These are phyloP conservation scores for Ascochyta lentis DNA, from an alignment of 2,329 filamentous ascomycete genomes.

Conservation along the genomic window DNA sequence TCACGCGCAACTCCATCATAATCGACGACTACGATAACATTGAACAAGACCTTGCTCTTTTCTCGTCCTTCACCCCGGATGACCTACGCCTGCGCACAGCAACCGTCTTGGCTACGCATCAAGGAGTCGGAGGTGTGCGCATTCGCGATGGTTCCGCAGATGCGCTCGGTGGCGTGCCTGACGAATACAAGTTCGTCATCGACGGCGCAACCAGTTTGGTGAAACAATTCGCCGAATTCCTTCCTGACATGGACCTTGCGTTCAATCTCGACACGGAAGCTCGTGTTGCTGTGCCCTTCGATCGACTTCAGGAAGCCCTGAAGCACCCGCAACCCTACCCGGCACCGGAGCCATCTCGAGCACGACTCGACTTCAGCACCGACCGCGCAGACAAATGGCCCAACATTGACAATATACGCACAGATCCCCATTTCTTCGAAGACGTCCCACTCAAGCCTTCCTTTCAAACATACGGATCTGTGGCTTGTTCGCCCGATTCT, in stretches of 20 bases:
- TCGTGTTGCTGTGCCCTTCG: slow-evolving; percentile 61
- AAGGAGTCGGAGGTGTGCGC: slow-evolving; percentile 62
- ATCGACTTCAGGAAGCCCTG: slow-evolving; percentile 36
- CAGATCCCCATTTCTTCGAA: slow-evolving; percentile 38
- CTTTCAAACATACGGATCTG: slow-evolving; percentile 51
- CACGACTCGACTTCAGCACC: slow-evolving; percentile 45
- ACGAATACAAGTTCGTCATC: slow-evolving; percentile 66
- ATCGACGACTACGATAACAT: slow-evolving; percentile 69
- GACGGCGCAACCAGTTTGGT: slow-evolving; percentile 62
- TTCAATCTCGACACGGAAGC: slow-evolving; percentile 69
- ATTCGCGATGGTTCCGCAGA: slow-evolving; percentile 61
- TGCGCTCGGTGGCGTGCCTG: slow-evolving; percentile 53
- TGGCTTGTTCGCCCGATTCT: slow-evolving; percentile 69
- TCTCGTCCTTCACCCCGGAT: slow-evolving; percentile 59
- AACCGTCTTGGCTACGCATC: slow-evolving; percentile 59
- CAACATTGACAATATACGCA: slow-evolving; percentile 29
- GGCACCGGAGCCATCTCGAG: slow-evolving; percentile 28
- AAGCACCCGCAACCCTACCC: slow-evolving; percentile 34
- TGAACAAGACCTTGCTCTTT: slow-evolving; percentile 62
- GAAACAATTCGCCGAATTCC: slow-evolving; percentile 54
- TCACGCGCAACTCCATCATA: slow-evolving; percentile 57
- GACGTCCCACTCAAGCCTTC: slow-evolving; percentile 48
- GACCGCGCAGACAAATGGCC: slow-evolving; percentile 51
- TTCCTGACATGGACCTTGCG: slow-evolving; percentile 69
- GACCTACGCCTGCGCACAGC: slow-evolving; percentile 61